Base-by-base conservation (phyloP, 1,284 basidiomycete species). In the Melampsora abietis-canadensis region DNA sequence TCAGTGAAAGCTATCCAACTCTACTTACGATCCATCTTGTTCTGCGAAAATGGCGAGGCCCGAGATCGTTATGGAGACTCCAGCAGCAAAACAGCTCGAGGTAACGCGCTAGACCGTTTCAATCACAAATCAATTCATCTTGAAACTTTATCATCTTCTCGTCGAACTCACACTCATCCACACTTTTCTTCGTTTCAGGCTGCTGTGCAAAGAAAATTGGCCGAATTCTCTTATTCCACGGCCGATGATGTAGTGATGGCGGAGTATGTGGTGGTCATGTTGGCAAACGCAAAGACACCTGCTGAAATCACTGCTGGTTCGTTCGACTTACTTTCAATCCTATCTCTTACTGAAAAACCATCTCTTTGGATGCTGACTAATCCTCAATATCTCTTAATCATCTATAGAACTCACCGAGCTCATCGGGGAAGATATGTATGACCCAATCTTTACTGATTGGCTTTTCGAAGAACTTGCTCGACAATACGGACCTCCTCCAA, bases 241-340 rank as follows among this genome's bases (percentile, higher is more conserved):
- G 60, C 62, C 44, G 62, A 69, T 61, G 76, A 76, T 66, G 72
- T 63, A 31, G 72, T 70, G 59, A 68, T 75, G 68, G 80, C 80
- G 63, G 81, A 81, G 68, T 81, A 81, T 70, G 78, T 82, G 51
- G 79, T 80, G 21, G 81, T 82, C 63, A 82, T 82, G 81, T 76
- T 81, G 46, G 80, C 80, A 44, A 81, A 81, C 47, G 78, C 78
- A 62, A 81, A 81, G 76, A 77, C 79, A 19, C 68, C 76, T 4
- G 78, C 78, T 4, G 78, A 79, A 75, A 78, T 81, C 74, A 78
- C 78, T 4, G 76, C 77, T 37, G 70, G 70, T 74, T 57, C 21
- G 61, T 68, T 27, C 30, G 37, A 19, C 24, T 48, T n/a, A 7
- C 14, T 19, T 15, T 44, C 44, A n/a, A n/a, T 44, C n/a, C 61